Percentiles rank a stretch among this genome's conserved stretches.
phyloP scores from a whole-genome alignment of 192 early-diverging fungal genomes.

The Gamsiella multidivaricata region DNA sequence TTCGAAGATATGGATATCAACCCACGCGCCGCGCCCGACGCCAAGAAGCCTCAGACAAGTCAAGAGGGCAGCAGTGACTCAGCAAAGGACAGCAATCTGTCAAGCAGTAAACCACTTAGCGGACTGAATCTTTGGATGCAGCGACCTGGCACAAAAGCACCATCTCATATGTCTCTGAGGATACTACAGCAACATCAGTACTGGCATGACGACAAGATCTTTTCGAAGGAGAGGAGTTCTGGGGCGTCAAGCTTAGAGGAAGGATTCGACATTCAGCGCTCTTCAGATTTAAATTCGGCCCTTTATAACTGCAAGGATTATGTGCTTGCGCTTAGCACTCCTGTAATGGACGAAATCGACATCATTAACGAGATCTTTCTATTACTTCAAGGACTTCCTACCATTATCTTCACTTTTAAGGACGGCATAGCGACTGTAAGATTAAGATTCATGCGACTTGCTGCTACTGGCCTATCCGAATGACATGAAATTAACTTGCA shows the following conservation, averaged over 20 bases:
- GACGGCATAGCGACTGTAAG: background rate
- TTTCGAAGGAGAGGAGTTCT: background rate
- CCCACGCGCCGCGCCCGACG: constrained; percentile 1
- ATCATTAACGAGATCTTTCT: constrained; percentile 39
- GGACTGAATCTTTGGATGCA: background rate
- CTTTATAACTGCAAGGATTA: background rate
- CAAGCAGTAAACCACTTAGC: background rate
- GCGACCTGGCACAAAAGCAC: background rate
- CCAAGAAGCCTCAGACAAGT: background rate
- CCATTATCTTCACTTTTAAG: constrained; percentile 11
- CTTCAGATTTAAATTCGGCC: constrained; percentile 1
- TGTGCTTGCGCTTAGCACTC: background rate
- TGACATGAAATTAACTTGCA: too few species aligned
- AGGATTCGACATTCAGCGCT: constrained; percentile 27
- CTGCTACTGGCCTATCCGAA: background rate
- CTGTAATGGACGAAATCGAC: constrained; percentile 39
- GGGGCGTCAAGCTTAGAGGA: background rate
- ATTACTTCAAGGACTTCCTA: constrained; percentile 29
- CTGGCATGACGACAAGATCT: constrained; percentile 1
- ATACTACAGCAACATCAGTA: constrained; percentile 33
- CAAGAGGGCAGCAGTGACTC: background rate
- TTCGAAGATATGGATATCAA: constrained; percentile 48
- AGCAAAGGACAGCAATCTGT: background rate
- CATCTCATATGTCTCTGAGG: background rate
- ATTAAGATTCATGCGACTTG: background rate